These are phyloP conservation scores for Didymella segeticola DNA, from an alignment of 2,329 filamentous ascomycete species.

Conservation along the genomic window DNA sequence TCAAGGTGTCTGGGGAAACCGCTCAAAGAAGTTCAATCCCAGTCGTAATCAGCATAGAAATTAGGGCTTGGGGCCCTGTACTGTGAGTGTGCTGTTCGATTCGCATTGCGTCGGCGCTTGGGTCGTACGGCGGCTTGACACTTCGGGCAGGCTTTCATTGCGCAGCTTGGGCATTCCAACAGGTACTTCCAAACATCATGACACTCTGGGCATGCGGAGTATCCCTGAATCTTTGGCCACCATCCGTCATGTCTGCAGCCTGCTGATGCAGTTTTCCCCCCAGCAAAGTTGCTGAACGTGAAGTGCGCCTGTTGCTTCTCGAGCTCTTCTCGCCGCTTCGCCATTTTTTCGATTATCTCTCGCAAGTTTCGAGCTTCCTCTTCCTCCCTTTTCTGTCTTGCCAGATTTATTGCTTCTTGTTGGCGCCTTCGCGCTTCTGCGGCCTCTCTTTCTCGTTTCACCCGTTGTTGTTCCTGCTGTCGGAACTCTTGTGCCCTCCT, in stretches of 20 bases:
- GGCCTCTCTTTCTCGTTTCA: constrained; percentile 2
- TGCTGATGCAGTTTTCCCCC: neutral
- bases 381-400: neutral
- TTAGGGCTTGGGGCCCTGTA: constrained; percentile 10
- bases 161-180: constrained; percentile 24
- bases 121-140: constrained; percentile 23
- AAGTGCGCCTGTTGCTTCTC: neutral
- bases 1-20: too few species aligned
- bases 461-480: constrained; percentile 4
- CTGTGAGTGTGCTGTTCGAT: neutral
- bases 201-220: constrained; percentile 21
- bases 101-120: neutral
- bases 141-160: constrained; percentile 22
- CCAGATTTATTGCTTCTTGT: neutral
- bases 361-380: neutral
- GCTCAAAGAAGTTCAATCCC: neutral
- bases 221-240: constrained; percentile 26
- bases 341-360: neutral
- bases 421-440: constrained; percentile 2
- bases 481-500: neutral
- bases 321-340: neutral
- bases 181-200: constrained; percentile 22
- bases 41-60: neutral
- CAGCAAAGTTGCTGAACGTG: neutral
- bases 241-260: constrained; percentile 22